Evolutionary conservation across 805 yeast genomes (phyloP).

Genomic region (Candida xiaguanensis): DNA sequence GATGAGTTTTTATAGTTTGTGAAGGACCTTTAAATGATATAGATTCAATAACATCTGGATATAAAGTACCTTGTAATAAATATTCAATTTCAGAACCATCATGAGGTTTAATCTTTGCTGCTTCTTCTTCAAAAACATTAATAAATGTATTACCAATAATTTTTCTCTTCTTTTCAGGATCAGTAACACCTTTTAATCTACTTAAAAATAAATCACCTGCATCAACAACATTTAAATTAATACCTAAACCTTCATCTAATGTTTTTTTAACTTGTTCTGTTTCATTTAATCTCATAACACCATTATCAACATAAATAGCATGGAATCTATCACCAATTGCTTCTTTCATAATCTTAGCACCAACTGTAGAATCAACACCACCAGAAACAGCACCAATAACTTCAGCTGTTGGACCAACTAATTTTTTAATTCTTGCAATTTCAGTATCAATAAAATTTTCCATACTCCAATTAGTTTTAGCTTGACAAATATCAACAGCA

Average conservation of each 20-base stretch:
- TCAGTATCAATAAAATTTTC: constrained; percentile 96
- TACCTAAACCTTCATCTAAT: constrained; percentile 88
- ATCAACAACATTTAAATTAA: constrained; percentile 90
- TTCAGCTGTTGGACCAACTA: constrained; percentile 97
- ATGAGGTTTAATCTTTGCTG: constrained; percentile 84
- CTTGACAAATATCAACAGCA: constrained; percentile 87
- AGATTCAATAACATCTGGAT: constrained; percentile 98
- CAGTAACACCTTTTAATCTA: constrained; percentile 89
- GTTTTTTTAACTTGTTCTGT: constrained; percentile 86
- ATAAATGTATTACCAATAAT: constrained; percentile 97
- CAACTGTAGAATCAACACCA: constrained; percentile 99
- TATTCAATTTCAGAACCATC: constrained; percentile 89
- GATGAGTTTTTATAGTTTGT: constrained; percentile 98
- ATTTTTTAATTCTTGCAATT: constrained; percentile 81
- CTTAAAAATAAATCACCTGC: constrained; percentile 87
- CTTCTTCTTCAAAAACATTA: constrained; percentile 94
- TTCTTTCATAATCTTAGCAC: constrained; percentile 95
- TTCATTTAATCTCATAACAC: constrained; percentile 94
- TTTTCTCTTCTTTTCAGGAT: constrained; percentile 98
- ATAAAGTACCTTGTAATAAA: constrained; percentile 93
- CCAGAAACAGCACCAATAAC: constrained; percentile 99
- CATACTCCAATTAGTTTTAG: constrained; percentile 94
- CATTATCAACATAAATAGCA: constrained; percentile 96
- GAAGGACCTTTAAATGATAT: constrained; percentile 99
- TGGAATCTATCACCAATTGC: constrained; percentile 99